phyloP scores from a whole-genome alignment of 1,284 basidiomycete genomes.

The Trichosporon coremiiforme region DNA sequence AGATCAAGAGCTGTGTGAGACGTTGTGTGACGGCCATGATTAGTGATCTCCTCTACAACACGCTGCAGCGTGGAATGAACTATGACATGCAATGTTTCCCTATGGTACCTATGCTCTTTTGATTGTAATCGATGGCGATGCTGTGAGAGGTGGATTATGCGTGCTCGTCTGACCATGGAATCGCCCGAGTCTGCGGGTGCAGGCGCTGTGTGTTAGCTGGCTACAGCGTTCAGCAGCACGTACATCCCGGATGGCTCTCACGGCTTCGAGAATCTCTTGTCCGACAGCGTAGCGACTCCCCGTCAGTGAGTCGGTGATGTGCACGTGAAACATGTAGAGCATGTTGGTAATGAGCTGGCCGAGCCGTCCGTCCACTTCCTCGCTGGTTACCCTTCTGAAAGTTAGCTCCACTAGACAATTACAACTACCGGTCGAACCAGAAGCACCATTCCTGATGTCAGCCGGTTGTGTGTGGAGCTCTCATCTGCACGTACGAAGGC shows the following conservation, averaged over 20 bases:
- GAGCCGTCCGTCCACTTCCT: constrained; percentile 29
- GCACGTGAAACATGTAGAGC: constrained; percentile 29
- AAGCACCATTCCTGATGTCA: constrained; percentile 33
- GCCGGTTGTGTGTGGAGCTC: not conserved
- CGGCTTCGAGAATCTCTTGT: constrained; percentile 27
- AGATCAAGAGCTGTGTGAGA: constrained; percentile 7
- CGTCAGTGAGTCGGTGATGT: not conserved
- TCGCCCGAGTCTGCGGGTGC: constrained; percentile 21
- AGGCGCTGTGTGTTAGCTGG: constrained; percentile 23
- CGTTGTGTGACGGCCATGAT: not conserved
- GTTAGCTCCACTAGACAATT: constrained; percentile 3
- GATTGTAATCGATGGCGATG: not conserved
- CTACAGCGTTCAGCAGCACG: not conserved
- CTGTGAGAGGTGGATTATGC: constrained; percentile 7
- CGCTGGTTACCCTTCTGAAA: constrained; percentile 23
- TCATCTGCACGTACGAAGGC: constrained; percentile 22
- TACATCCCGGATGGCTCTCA: constrained; percentile 30
- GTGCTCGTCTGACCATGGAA: constrained; percentile 31
- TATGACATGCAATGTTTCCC: constrained; percentile 6
- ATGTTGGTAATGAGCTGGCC: constrained; percentile 24
- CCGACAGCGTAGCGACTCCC: constrained; percentile 3
- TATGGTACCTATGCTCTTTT: constrained; percentile 1
- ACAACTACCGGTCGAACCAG: constrained; percentile 33
- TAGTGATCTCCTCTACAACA: not conserved
- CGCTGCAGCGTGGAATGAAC: not conserved